Conservation (phyloP, 1,284 basidiomycete genomes). For the Naganishia albida region DNA sequence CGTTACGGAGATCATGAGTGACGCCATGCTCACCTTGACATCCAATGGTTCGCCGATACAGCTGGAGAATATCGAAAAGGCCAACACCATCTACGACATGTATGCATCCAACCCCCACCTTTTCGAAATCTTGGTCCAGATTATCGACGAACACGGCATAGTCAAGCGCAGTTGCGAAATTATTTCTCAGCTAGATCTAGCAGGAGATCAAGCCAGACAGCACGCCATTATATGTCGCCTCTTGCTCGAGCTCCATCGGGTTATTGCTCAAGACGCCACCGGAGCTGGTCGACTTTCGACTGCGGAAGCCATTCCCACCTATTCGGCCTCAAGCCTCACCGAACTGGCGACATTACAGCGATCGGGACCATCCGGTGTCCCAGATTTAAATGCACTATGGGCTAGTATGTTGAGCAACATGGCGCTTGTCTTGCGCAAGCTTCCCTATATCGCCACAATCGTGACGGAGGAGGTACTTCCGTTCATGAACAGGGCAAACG, state of each 20-base stretch:
- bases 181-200: slow-evolving; percentile 12
- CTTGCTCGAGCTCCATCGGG: slow-evolving; percentile 26
- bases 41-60: neutral
- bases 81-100: slow-evolving; percentile 24
- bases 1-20: slow-evolving; percentile 21
- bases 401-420: slow-evolving; percentile 23
- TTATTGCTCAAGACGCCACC: slow-evolving; percentile 10
- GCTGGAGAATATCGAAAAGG: slow-evolving; percentile 23
- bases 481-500: slow-evolving; percentile 25
- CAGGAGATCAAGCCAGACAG: neutral
- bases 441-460: slow-evolving; percentile 23
- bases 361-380: neutral
- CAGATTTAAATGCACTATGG: slow-evolving; percentile 23
- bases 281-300: slow-evolving; percentile 28
- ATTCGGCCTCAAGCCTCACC: slow-evolving; percentile 18
- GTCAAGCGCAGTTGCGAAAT: slow-evolving; percentile 32
- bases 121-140: slow-evolving; percentile 9
- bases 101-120: slow-evolving; percentile 6
- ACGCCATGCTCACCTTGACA: slow-evolving; percentile 23
- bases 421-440: slow-evolving; percentile 21
- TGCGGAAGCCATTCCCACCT: slow-evolving; percentile 22
- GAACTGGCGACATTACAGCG: slow-evolving; percentile 12
- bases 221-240: slow-evolving; percentile 20
- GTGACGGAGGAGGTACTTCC: slow-evolving; percentile 27
- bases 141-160: slow-evolving; percentile 24